Evolutionary conservation across 2,329 filamentous ascomycete genomes (phyloP).

Genomic region (Fusarium sp.): DNA sequence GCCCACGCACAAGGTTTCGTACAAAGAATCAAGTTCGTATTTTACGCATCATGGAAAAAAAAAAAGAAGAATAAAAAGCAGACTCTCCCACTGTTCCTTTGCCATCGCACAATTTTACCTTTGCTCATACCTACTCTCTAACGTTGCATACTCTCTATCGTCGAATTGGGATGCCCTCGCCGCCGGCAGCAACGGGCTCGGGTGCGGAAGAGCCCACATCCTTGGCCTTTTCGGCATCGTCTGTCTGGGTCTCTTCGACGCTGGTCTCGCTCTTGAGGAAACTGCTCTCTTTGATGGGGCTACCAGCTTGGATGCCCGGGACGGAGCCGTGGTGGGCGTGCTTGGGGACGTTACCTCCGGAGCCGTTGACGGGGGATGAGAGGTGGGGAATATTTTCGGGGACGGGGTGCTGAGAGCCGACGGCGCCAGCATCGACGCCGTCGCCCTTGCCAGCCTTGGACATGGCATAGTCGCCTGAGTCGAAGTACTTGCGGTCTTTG

Average conservation of each 20-base stretch:
- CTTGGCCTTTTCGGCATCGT: conserved; percentile 52
- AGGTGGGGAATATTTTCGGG: conserved; percentile 96
- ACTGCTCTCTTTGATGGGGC: conserved; percentile 90
- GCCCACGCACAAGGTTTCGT: conserved; percentile 30
- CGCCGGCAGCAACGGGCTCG: conserved; percentile 38
- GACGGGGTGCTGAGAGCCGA: conserved; percentile 93
- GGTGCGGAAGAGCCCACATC: conserved; percentile 44
- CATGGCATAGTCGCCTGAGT: conserved; percentile 95
- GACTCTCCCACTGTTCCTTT: conserved; percentile 2
- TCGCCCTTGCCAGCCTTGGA: conserved; percentile 97
- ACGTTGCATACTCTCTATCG: conserved; percentile 61
- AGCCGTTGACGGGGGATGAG: conserved; percentile 67
- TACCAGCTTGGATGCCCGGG: conserved; percentile 68
- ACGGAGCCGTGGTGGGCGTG: conserved; percentile 55
- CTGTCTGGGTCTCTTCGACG: conserved; percentile 59
- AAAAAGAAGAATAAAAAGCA: background rate
- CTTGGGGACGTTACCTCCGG: conserved; percentile 46
- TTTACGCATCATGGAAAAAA: background rate
- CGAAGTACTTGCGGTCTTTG: conserved; percentile 99
- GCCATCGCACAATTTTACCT: conserved; percentile 5
- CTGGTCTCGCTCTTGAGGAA: conserved; percentile 86
- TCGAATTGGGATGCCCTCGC: conserved; percentile 68
- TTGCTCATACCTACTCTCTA: conserved; percentile 45
- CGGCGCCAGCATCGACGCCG: conserved; percentile 89
- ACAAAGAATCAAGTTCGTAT: conserved; percentile 21